These are phyloP conservation scores for Xylariaceae sp. DNA, from an alignment of 2,329 filamentous ascomycete genomes.

Conservation along the genomic window DNA sequence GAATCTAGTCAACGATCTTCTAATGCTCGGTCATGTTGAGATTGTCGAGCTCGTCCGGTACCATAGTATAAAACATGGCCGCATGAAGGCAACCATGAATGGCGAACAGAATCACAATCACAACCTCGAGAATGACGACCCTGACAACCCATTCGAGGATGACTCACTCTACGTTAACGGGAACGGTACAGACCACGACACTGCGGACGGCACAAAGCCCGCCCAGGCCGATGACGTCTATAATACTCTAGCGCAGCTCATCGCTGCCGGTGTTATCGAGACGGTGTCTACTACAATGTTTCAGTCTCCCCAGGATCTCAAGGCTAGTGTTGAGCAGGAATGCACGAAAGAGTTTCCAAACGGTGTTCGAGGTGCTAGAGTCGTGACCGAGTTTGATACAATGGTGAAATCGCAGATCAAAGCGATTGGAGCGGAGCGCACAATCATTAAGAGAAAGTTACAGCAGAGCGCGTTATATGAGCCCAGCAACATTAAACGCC, in stretches of 20 bases:
- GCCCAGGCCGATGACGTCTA: slow-evolving; percentile 53
- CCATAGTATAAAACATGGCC: slow-evolving; percentile 53
- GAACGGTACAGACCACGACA: slow-evolving; percentile 46
- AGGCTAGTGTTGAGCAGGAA: slow-evolving; percentile 67
- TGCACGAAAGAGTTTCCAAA: slow-evolving; percentile 62
- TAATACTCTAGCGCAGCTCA: slow-evolving; percentile 58
- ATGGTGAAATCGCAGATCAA: slow-evolving; percentile 35
- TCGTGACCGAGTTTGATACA: slow-evolving; percentile 65
- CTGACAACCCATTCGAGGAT: slow-evolving; percentile 46
- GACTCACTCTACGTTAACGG: slow-evolving; percentile 36
- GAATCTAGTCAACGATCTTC: slow-evolving; percentile 75
- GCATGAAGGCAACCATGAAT: slow-evolving; percentile 28
- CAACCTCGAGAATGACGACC: slow-evolving; percentile 42
- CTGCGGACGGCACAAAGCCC: slow-evolving; percentile 17
- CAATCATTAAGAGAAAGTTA: slow-evolving; percentile 38
- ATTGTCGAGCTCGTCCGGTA: slow-evolving; percentile 73
- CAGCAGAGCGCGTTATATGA: slow-evolving; percentile 32
- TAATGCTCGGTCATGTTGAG: slow-evolving; percentile 79
- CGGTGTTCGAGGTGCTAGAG: slow-evolving; percentile 67
- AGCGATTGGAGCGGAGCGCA: slow-evolving; percentile 34
- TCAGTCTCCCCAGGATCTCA: slow-evolving; percentile 66
- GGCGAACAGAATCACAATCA: slow-evolving; percentile 13
- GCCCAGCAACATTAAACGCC: slow-evolving; percentile 52
- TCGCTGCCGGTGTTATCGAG: slow-evolving; percentile 72
- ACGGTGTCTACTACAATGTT: slow-evolving; percentile 65